Base-by-base conservation (phyloP, 345 rosid species). In the Raphanus raphanistrum region DNA sequence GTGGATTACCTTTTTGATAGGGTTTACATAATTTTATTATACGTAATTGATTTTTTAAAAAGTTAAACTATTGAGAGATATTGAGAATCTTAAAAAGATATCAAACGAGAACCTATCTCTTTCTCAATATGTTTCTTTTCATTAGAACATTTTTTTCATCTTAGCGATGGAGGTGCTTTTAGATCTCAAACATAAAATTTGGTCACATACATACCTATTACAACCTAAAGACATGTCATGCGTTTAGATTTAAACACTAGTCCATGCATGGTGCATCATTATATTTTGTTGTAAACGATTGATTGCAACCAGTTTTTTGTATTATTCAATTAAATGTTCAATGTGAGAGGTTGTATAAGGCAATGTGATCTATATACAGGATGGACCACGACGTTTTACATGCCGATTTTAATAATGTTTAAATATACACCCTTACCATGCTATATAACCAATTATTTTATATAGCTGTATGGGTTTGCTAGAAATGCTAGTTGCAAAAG, bases 381-480 rank as follows among this genome's bases (percentile, higher is more conserved):
- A 35, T 69, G 75, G 80, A 32, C 80, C 80, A 36, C 64, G 63
- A 76, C 64, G 80, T 70, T 70, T 76, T 62, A 69, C 80, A 76
- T 73, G 64, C 70, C 80, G 7, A 62, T 45, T 62, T 25, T 61
- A 32, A 68, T 59, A 67, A 67, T 58, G 31, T 4, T 6, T 6
- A 41, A 41, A 41, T 41, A 11, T 41, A 41, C 4, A 13, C 4
- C 50, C 50, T 41, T 41, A 41, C 50, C 50, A 68, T 54, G 57
- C 57, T 25, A 41, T 41, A 41, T 11, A 45, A 57, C 6, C 27
- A 38, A 13, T 28, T 36, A 66, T 66, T 11, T 66, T 36, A 36
- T 21, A 21, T 21, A 16, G 52, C 52, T 45, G 52, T 45, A 36
- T 36, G 41, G 41, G 41, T 36, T 36, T 36, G 8, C 41, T 36